phyloP scores from a whole-genome alignment of 1,284 basidiomycete species.

The Ganoderma meredithae region DNA sequence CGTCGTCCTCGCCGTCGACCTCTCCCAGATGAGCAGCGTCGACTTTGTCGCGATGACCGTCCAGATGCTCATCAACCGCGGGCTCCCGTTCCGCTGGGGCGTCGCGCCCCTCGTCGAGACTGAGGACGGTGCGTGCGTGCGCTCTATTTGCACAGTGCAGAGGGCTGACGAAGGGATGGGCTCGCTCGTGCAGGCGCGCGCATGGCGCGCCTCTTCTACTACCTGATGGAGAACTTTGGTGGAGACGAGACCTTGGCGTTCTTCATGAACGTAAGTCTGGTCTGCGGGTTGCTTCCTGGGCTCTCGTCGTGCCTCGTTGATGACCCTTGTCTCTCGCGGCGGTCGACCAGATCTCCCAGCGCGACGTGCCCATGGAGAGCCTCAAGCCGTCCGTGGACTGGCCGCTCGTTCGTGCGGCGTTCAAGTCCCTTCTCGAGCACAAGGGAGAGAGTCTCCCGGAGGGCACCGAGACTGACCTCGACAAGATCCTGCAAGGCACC shows the following conservation, averaged over 20 bases:
- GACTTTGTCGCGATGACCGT: constrained; percentile 71
- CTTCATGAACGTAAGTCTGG: constrained; percentile 58
- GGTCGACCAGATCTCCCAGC: constrained; percentile 45
- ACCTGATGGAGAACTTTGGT: constrained; percentile 71
- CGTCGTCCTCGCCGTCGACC: constrained; percentile 79
- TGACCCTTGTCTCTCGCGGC: not conserved
- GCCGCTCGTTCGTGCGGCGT: constrained; percentile 51
- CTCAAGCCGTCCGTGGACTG: constrained; percentile 52
- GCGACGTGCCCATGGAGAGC: constrained; percentile 42
- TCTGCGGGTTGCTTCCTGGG: constrained; percentile 6
- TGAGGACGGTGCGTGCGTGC: constrained; percentile 54
- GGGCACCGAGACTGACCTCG: constrained; percentile 46
- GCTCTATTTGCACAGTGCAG: too few relatives aligned
- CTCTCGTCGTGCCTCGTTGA: too few relatives aligned
- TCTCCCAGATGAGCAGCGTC: constrained; percentile 68
- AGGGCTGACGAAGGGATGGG: not conserved
- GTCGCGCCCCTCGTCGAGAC: constrained; percentile 77
- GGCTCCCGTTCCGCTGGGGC: constrained; percentile 83
- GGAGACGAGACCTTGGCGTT: constrained; percentile 67
- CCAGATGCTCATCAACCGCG: constrained; percentile 72
- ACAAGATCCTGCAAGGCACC: constrained; percentile 47
- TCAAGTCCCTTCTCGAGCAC: constrained; percentile 46
- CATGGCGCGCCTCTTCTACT: constrained; percentile 79
- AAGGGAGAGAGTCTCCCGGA: constrained; percentile 34
- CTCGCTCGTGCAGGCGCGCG: constrained; percentile 53